phyloP scores from a whole-genome alignment of 1,284 basidiomycete genomes.

The Marasmius sp. region DNA sequence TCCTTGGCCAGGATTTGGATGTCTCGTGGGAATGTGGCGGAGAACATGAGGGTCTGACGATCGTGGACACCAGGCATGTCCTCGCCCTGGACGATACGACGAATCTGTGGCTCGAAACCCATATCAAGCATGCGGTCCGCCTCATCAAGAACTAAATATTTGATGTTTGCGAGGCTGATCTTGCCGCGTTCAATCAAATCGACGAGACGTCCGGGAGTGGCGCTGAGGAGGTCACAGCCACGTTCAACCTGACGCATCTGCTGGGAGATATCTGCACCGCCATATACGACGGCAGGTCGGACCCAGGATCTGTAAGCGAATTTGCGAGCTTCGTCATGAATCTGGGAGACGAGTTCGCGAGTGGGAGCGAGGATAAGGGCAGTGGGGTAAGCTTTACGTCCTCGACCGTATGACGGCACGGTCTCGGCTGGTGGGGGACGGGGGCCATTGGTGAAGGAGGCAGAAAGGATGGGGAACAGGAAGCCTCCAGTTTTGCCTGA shows the following conservation, averaged over 20 bases:
- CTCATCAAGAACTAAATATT: conserved; percentile 98
- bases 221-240: conserved; percentile 95
- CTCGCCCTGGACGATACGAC: conserved; percentile 96
- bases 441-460: conserved; percentile 88
- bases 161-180: conserved; percentile 95
- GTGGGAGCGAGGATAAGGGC: conserved; percentile 97
- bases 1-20: conserved; percentile 97
- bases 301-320: conserved; percentile 99
- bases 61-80: conserved; percentile 95
- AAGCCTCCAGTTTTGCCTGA: conserved; percentile 99
- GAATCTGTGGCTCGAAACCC: conserved; percentile 99
- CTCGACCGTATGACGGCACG: conserved; percentile 58
- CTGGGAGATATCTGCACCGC: conserved; percentile 96
- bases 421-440: conserved; percentile 60
- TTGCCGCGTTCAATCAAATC: conserved; percentile 98
- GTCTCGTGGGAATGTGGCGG: conserved; percentile 98
- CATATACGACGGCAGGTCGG: conserved; percentile 97
- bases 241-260: conserved; percentile 95
- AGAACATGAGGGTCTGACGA: conserved; percentile 99
- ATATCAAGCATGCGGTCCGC: conserved; percentile 99
- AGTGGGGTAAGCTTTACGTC: conserved; percentile 93
- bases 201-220: conserved; percentile 98
- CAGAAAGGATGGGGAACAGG: conserved; percentile 98
- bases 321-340: conserved; percentile 98
- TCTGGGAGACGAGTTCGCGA: conserved; percentile 98